Base-by-base conservation (phyloP, 441 rosid genomes). In the Manihot esculenta region DNA sequence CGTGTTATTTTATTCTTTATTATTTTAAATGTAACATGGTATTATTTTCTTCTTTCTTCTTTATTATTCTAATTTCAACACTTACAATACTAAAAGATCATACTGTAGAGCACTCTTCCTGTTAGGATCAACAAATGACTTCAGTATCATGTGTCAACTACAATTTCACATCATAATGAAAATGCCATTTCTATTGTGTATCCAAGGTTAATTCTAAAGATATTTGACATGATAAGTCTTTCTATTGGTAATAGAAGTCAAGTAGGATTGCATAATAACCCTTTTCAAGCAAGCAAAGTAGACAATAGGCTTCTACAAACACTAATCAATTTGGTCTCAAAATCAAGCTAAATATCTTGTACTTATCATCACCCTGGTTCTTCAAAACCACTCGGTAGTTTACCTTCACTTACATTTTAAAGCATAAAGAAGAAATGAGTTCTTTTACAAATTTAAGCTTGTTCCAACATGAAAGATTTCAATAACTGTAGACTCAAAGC, bases 391-490 rank as follows among this genome's bases (percentile, higher is more conserved):
- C 15, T 58, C 27, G 30, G 7, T 14, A 57, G 27, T 57, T 56
- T 8, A 44, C 12, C 10, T 45, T 45, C 12, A 9, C 23, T 45
- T 14, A 26, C n/a, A n/a, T 15, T 47, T 9, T 21, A 45, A 33
- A n/a, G 42, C 24, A 35, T 8, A 47, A 42, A 58, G n/a, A 0
- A 12, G 15, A 18, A 35, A 10, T 13, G 20, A 30, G 17, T 56
- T 47, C n/a, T n/a, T 62, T 14, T 50, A 62, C n/a, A 53, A 63
- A 17, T 58, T 63, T 57, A 72, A 11, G 64, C 10, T 21, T 57
- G 42, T 60, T 35, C n/a, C 14, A 21, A 68, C 50, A 45, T 15
- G 41, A 69, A 44, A 12, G 10, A 64, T 33, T n/a, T 17, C 11
- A 14, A 44, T 15, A 47, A 60, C 18, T 7, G 27, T 35, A 59